Evolutionary conservation across 495 filamentous ascomycete genomes (phyloP).

Genomic region (Podospora tetraspora): DNA sequence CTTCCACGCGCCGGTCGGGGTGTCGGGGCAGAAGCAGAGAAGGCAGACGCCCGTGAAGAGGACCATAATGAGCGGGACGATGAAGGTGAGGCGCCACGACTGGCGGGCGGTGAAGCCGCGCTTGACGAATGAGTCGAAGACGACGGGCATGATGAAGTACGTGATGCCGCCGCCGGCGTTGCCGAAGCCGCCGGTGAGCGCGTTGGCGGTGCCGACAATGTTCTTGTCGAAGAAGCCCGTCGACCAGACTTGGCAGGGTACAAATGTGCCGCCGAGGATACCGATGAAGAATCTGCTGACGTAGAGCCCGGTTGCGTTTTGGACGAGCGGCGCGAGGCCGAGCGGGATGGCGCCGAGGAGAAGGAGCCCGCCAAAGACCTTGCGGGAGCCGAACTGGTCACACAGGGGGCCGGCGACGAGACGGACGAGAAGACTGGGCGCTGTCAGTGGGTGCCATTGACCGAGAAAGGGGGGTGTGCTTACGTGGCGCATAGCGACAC

Average conservation of each 20-base stretch:
- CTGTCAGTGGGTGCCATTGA: neutral
- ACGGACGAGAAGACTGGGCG: slow-evolving; percentile 66
- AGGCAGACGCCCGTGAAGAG: slow-evolving; percentile 58
- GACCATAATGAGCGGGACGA: slow-evolving; percentile 78
- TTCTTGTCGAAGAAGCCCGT: slow-evolving; percentile 97
- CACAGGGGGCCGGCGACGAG: slow-evolving; percentile 79
- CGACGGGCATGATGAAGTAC: slow-evolving; percentile 90
- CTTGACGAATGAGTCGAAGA: slow-evolving; percentile 73
- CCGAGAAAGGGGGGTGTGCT: slow-evolving; percentile 26
- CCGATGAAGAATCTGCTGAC: slow-evolving; percentile 87
- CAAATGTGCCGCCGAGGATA: slow-evolving; percentile 84
- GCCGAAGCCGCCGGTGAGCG: slow-evolving; percentile 77
- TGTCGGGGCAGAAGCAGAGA: slow-evolving; percentile 74
- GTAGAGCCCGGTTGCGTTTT: slow-evolving; percentile 63
- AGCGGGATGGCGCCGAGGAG: slow-evolving; percentile 76
- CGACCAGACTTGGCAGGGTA: slow-evolving; percentile 94
- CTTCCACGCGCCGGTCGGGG: slow-evolving; percentile 76
- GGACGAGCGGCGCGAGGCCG: slow-evolving; percentile 72
- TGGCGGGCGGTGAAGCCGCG: slow-evolving; percentile 55
- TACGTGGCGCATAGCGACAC: slow-evolving; percentile 82
- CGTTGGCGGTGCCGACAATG: slow-evolving; percentile 86
- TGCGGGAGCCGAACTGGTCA: slow-evolving; percentile 76
- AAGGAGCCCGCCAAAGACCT: slow-evolving; percentile 71
- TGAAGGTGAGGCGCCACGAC: slow-evolving; percentile 80
- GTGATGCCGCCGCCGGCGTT: slow-evolving; percentile 88